Percentiles rank a stretch among this genome's conserved stretches.
Conservation (phyloP, 345 rosid genomes). For the Salix exigua region DNA sequence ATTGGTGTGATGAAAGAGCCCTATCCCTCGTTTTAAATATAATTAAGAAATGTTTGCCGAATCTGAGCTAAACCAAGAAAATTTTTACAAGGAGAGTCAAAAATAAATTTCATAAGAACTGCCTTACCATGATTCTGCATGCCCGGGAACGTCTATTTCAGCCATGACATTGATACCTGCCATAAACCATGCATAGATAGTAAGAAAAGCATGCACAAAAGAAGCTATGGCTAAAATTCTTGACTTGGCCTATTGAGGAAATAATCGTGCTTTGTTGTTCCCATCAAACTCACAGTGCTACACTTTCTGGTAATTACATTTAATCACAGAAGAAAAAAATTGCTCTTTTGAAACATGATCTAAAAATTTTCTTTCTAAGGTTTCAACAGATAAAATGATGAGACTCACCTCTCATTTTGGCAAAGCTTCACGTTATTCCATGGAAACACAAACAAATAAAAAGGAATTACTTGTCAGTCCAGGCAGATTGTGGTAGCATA, state of each 20-base stretch:
- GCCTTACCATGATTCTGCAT: constrained; percentile 87
- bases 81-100: background rate
- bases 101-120: constrained; percentile 4
- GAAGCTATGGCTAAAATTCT: background rate
- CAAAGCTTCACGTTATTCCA: constrained; percentile 55
- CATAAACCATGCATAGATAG: constrained; percentile 12
- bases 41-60: background rate
- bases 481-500: background rate
- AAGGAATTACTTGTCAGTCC: constrained; percentile 25
- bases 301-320: background rate
- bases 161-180: constrained; percentile 95
- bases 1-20: background rate
- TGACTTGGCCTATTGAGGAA: background rate
- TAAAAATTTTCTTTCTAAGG: background rate
- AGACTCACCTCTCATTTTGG: constrained; percentile 84
- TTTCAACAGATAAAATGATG: constrained; percentile 3
- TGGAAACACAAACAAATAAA: constrained; percentile 27
- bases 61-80: background rate
- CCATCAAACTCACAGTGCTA: background rate
- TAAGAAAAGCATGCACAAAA: background rate
- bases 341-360: background rate
- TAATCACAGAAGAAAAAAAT: background rate
- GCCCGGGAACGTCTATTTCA: constrained; percentile 95
- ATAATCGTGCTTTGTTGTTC: background rate
- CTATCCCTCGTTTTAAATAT: background rate